Base-by-base conservation (phyloP, 2,329 filamentous ascomycete species). In the Cladosporium sp. region DNA sequence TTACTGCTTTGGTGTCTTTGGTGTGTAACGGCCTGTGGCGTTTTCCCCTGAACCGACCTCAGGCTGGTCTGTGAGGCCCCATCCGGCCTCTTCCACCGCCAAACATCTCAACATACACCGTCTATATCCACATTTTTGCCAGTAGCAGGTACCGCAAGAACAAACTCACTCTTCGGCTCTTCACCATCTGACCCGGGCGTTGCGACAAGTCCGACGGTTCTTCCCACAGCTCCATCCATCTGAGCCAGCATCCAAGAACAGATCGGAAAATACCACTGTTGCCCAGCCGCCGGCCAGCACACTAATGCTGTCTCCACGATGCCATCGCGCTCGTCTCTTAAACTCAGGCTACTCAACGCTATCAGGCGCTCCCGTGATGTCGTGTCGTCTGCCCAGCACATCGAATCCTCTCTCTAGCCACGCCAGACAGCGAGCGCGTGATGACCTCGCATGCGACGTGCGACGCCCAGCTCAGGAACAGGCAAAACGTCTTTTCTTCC, bases 41-140 rank as follows among this genome's bases (percentile, higher is more conserved):
- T 16, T 20, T 47, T 7, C 43, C 32, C 43, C 43, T 39, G 43
- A 38, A 39, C 19, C 16, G 33, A 38, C 43, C 43, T 46, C 33
- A 12, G 8, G n/a, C n/a, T 38, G 43, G 33, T 20, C 43, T 46
- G 43, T 38, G 33, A 7, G 22, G 30, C 7, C 12, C 7, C 12
- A 16, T 9, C n/a, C 9, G 22, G 22, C 22, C 22, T 27, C 22
- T 27, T 27, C 22, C 22, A 27, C 22, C 22, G 22, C 22, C 22
- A 9, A n/a, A 27, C 22, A 27, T 27, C 22, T 27, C 22, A 27
- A 27, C 22, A 27, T 27, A 9, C 22, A 27, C 22, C 9, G n/a
- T 27, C 22, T 9, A 27, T 27, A 27, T 27, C 22, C 22, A 27
- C 38, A 29, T 15, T 13, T 8, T 41, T 12, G 11, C 25, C 40